Percentiles rank a stretch among this genome's conserved stretches.
phyloP scores from a whole-genome alignment of 2,329 filamentous ascomycete species.

The Alternaria atra region DNA sequence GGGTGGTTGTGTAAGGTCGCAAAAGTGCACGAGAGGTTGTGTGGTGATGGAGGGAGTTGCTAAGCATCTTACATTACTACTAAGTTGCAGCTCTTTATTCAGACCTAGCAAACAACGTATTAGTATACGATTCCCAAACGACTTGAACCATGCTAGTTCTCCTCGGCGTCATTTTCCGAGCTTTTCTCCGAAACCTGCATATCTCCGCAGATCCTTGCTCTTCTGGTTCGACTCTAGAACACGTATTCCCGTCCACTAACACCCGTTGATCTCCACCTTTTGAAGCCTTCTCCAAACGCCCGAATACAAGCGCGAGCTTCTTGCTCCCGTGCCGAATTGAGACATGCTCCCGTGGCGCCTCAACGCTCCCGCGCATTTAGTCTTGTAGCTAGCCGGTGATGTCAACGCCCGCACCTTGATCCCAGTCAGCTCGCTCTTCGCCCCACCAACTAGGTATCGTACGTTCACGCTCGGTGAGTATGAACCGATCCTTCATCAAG shows the following conservation, averaged over 20 bases:
- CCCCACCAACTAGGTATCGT: neutral
- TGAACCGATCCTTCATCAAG: neutral
- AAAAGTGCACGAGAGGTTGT: neutral
- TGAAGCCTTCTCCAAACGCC: neutral
- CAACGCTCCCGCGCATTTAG: conserved; percentile 1
- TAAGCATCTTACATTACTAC: neutral
- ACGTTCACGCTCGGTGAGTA: neutral
- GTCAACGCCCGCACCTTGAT: neutral
- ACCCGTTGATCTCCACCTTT: neutral
- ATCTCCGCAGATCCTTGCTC: neutral
- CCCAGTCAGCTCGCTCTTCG: neutral
- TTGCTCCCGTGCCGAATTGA: neutral
- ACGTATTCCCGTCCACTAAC: neutral
- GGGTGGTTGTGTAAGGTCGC: neutral
- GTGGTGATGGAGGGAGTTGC: conserved; percentile 1
- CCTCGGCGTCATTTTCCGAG: neutral
- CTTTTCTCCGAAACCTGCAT: neutral
- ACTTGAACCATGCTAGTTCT: neutral
- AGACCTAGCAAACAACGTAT: neutral
- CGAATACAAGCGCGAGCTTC: neutral
- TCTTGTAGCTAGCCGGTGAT: neutral
- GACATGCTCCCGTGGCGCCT: neutral
- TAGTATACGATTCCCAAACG: neutral
- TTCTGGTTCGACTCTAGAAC: neutral
- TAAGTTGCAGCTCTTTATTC: neutral